Conservation (phyloP, 305 asterid genomes). For the Fraxinus velutina region DNA sequence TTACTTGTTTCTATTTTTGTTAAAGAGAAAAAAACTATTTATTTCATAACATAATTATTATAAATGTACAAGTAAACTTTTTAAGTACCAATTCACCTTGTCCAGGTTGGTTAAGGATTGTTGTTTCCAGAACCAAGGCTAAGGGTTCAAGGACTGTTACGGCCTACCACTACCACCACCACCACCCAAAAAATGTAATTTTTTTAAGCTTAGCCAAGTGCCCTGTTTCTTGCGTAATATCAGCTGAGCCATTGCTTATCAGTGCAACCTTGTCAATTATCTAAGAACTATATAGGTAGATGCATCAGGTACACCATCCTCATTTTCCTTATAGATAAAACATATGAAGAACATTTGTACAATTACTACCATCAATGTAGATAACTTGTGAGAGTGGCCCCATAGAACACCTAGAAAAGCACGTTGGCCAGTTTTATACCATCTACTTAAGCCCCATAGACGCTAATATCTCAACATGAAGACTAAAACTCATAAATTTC, state of each 20-base stretch:
- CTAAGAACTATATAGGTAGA: neutral
- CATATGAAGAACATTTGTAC: neutral
- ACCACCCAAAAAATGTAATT: neutral
- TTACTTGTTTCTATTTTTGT: neutral
- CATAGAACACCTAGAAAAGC: neutral
- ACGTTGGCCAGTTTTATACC: neutral
- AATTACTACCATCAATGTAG: neutral
- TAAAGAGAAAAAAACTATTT: neutral
- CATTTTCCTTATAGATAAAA: neutral
- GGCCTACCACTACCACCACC: neutral
- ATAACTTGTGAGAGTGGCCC: neutral
- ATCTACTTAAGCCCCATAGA: constrained; percentile 11
- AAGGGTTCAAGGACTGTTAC: neutral
- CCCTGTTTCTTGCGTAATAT: neutral
- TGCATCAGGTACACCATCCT: neutral
- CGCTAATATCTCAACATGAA: neutral
- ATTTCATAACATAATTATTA: neutral
- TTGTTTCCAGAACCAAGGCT: neutral
- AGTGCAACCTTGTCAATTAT: neutral
- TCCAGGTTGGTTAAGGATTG: neutral
- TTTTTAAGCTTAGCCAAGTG: neutral
- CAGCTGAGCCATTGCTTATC: neutral
- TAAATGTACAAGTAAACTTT: neutral
- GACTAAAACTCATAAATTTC: neutral
- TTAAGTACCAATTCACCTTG: neutral